Evolutionary conservation across 2,329 filamentous ascomycete species (phyloP).

Genomic region (Dissoconium aciculare): DNA sequence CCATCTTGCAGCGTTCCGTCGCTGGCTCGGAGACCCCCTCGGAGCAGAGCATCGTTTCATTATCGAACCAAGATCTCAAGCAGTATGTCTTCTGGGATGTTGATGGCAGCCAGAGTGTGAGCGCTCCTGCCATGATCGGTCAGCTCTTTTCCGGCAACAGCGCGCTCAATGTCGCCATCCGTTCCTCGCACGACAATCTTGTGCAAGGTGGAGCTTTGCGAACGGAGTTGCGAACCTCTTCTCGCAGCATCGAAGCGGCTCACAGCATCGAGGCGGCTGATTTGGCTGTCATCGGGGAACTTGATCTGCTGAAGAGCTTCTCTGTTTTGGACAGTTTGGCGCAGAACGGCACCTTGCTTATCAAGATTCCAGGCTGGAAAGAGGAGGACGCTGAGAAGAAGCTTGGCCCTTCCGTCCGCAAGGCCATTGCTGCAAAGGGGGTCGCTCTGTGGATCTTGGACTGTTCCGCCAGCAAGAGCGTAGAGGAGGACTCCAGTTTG

Average conservation of each 20-base stretch:
- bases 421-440: slow-evolving; percentile 53
- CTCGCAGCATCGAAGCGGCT: slow-evolving; percentile 68
- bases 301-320: slow-evolving; percentile 65
- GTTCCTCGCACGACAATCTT: slow-evolving; percentile 46
- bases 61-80: slow-evolving; percentile 40
- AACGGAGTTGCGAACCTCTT: slow-evolving; percentile 71
- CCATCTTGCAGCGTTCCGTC: slow-evolving; percentile 33
- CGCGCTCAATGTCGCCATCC: slow-evolving; percentile 45
- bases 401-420: slow-evolving; percentile 55
- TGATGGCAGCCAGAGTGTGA: slow-evolving; percentile 54
- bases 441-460: slow-evolving; percentile 65
- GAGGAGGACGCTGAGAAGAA: slow-evolving; percentile 83
- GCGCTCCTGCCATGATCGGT: slow-evolving; percentile 47
- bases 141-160: slow-evolving; percentile 47
- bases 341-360: slow-evolving; percentile 53
- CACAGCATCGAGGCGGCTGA: slow-evolving; percentile 70
- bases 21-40: slow-evolving; percentile 24
- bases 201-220: slow-evolving; percentile 63
- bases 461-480: slow-evolving; percentile 48
- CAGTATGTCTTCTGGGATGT: slow-evolving; percentile 93
- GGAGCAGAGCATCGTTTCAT: slow-evolving; percentile 22
- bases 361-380: slow-evolving; percentile 67
- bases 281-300: slow-evolving; percentile 60
- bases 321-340: slow-evolving; percentile 59
- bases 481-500: slow-evolving; percentile 47